Evolutionary conservation across 495 filamentous ascomycete species (phyloP).

Genomic region (Rhypophila decipiens): DNA sequence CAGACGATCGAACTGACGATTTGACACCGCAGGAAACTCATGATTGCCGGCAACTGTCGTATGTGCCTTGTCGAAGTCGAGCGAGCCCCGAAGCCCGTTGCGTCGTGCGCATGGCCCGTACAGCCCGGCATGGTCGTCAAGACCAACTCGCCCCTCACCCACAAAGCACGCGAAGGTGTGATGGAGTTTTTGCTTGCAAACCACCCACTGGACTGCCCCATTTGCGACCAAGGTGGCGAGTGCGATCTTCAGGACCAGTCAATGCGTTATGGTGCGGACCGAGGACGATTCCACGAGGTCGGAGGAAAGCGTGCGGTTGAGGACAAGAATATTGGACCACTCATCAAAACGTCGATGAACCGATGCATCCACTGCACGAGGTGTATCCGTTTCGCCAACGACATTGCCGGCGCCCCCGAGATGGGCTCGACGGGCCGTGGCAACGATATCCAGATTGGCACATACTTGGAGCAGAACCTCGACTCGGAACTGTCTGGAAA

Average conservation of each 20-base stretch:
- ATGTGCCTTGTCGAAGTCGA: constrained; percentile 99
- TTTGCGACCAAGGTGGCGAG: constrained; percentile 98
- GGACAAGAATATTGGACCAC: constrained; percentile 98
- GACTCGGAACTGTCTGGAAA: constrained; percentile 94
- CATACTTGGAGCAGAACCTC: constrained; percentile 86
- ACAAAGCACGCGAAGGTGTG: constrained; percentile 96
- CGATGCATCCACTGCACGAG: constrained; percentile 98
- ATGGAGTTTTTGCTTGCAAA: constrained; percentile 99
- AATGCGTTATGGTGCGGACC: constrained; percentile 95
- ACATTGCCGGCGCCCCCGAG: constrained; percentile 91
- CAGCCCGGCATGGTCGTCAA: constrained; percentile 98
- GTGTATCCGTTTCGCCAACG: constrained; percentile 96
- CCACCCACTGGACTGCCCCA: constrained; percentile 94
- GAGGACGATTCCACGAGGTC: constrained; percentile 92
- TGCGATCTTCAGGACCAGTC: constrained; percentile 99
- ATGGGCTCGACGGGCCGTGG: constrained; percentile 90
- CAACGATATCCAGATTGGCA: constrained; percentile 96
- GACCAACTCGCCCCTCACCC: constrained; percentile 89
- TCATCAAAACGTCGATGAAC: constrained; percentile 99
- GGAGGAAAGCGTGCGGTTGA: constrained; percentile 94
- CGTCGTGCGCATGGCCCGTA: constrained; percentile 97
- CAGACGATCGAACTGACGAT: constrained; percentile 22
- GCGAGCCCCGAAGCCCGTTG: constrained; percentile 88
- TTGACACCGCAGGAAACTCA: constrained; percentile 64
- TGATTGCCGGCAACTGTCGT: constrained; percentile 98